Evolutionary conservation across 192 early-diverging fungal genomes (phyloP).

Genomic region (Pilobolus umbonatus): DNA sequence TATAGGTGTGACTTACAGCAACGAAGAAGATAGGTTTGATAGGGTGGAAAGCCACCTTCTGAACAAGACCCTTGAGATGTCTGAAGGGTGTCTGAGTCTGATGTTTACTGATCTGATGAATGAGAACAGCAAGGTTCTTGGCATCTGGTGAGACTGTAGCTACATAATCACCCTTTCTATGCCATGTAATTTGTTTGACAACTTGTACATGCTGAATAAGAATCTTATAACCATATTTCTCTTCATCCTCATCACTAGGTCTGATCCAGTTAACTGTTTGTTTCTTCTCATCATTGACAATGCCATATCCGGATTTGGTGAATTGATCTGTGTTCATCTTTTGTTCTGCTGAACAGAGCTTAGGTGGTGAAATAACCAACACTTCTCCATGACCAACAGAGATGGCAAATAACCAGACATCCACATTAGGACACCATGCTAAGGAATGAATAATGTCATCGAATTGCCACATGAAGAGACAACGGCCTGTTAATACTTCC

Average conservation of each 20-base stretch:
- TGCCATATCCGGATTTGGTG: slow-evolving; percentile 39
- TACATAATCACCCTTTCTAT: slow-evolving; percentile 96
- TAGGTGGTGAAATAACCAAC: slow-evolving; percentile 44
- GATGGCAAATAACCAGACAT: slow-evolving; percentile 73
- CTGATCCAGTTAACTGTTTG: slow-evolving; percentile 44
- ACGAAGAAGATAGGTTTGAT: slow-evolving; percentile 89
- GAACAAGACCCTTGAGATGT: slow-evolving; percentile 83
- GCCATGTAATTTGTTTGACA: slow-evolving; percentile 87
- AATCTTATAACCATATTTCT: slow-evolving; percentile 37
- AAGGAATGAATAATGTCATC: slow-evolving; percentile 66
- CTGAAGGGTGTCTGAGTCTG: slow-evolving; percentile 91
- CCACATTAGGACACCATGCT: slow-evolving; percentile 86
- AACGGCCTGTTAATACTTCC: slow-evolving; percentile 89
- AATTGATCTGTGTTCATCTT: slow-evolving; percentile 38
- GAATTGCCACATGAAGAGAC: slow-evolving; percentile 71
- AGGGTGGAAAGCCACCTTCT: slow-evolving; percentile 90
- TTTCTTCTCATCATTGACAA: slow-evolving; percentile 18
- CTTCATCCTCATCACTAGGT: slow-evolving; percentile 48
- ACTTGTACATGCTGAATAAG: slow-evolving; percentile 48
- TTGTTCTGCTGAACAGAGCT: slow-evolving; percentile 41
- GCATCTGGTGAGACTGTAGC: slow-evolving; percentile 80
- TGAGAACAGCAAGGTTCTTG: slow-evolving; percentile 67
- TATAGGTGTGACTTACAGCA: slow-evolving; percentile 46
- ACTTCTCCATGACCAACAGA: slow-evolving; percentile 58
- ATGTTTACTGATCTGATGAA: slow-evolving; percentile 89